These are phyloP conservation scores for Paraphoma chrysanthemicola DNA, from an alignment of 2,329 filamentous ascomycete genomes.

Conservation along the genomic window DNA sequence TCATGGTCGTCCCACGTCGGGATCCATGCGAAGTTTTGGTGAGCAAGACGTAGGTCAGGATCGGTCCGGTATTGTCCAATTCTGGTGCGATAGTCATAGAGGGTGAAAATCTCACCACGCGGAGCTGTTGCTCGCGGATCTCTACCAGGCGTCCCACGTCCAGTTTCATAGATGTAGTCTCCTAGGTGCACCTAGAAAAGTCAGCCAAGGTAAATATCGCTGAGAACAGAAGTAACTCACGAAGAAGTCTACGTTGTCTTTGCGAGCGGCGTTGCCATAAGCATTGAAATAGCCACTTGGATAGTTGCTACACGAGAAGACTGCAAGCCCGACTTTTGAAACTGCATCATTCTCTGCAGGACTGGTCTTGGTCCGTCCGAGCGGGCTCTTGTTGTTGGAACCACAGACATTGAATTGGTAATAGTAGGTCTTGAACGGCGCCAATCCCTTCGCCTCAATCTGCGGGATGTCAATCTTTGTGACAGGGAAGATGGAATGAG, in stretches of 20 bases:
- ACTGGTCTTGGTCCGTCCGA: constrained; percentile 75
- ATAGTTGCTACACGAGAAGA: constrained; percentile 72
- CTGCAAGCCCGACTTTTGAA: constrained; percentile 66
- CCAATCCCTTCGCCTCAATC: constrained; percentile 69
- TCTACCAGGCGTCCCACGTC: constrained; percentile 34
- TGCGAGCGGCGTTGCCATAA: constrained; percentile 50
- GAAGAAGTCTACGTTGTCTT: constrained; percentile 66
- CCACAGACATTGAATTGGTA: constrained; percentile 75
- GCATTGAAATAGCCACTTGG: constrained; percentile 58
- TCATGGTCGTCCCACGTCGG: constrained; percentile 49
- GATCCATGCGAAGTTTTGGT: constrained; percentile 53
- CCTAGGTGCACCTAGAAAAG: constrained; percentile 49
- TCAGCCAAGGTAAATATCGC: not conserved
- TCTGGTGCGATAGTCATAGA: constrained; percentile 54
- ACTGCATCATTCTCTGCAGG: constrained; percentile 65
- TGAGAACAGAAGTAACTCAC: not conserved
- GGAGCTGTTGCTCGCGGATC: constrained; percentile 35
- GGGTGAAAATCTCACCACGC: constrained; percentile 46
- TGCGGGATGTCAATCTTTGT: constrained; percentile 37
- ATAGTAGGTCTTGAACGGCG: constrained; percentile 70
- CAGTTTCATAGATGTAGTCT: constrained; percentile 54
- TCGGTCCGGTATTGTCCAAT: constrained; percentile 51
- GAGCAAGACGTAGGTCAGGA: constrained; percentile 48
- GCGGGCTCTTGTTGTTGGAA: constrained; percentile 65
- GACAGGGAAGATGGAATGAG: not conserved